These are phyloP conservation scores for Diaporthe sp. DNA, from an alignment of 2,329 filamentous ascomycete genomes.

Conservation along the genomic window DNA sequence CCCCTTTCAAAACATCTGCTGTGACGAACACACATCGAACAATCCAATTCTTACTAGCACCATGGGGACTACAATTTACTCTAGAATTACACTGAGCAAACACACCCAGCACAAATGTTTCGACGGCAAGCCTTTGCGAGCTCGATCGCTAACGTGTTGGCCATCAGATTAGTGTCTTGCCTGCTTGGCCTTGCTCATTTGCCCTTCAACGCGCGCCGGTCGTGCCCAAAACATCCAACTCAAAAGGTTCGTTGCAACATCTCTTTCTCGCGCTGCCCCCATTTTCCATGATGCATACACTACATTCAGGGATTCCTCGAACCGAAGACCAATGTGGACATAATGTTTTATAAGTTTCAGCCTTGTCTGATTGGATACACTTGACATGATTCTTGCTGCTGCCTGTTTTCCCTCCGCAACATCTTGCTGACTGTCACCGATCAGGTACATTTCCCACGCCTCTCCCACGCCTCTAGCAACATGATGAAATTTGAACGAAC, in stretches of 20 bases:
- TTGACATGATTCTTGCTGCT: conserved; percentile 42
- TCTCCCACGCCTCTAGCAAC: conserved; percentile 47
- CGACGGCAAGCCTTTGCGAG: not conserved
- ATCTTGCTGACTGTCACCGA: conserved; percentile 43
- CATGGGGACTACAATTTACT: conserved; percentile 68
- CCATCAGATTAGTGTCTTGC: conserved; percentile 32
- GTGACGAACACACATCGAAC: conserved; percentile 66
- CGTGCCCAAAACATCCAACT: not conserved
- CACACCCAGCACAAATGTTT: conserved; percentile 30
- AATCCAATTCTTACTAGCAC: conserved; percentile 74
- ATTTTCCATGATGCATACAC: conserved; percentile 71
- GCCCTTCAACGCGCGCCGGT: conserved; percentile 17
- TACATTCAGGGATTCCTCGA: conserved; percentile 79
- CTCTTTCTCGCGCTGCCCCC: conserved; percentile 41
- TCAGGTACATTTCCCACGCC: conserved; percentile 58
- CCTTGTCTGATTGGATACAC: conserved; percentile 73
- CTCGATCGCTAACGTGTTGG: conserved; percentile 25
- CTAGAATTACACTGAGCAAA: conserved; percentile 71
- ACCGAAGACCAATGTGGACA: conserved; percentile 76
- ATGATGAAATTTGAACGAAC: conserved; percentile 79
- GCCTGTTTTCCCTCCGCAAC: conserved; percentile 51
- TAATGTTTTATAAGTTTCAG: conserved; percentile 73
- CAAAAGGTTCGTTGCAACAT: conserved; percentile 63
- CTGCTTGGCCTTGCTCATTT: not conserved
- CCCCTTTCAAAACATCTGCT: conserved; percentile 47